These are phyloP conservation scores for Pyricularia pennisetigena DNA, from an alignment of 2,329 filamentous ascomycete genomes.

Conservation along the genomic window DNA sequence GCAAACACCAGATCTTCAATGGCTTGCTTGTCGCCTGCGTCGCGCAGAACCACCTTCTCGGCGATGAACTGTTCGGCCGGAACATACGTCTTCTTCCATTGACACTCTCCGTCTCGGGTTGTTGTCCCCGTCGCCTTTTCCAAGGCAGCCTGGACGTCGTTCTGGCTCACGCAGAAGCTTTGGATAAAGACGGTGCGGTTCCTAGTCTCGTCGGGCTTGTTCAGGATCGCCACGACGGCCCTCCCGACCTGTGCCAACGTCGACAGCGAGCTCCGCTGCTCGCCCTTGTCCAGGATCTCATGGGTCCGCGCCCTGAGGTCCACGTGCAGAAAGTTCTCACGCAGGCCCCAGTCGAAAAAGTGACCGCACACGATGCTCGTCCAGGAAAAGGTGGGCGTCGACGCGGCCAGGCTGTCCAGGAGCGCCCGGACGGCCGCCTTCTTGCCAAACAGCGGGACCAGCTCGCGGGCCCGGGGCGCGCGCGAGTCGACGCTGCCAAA, in stretches of 20 bases:
- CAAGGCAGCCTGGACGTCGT: slow-evolving; percentile 21
- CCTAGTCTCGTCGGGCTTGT: slow-evolving; percentile 16
- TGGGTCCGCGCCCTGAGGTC: slow-evolving; percentile 17
- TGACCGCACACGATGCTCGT: slow-evolving; percentile 28
- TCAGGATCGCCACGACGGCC: slow-evolving; percentile 22
- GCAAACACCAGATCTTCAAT: slow-evolving; percentile 40
- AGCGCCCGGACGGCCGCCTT: slow-evolving; percentile 22
- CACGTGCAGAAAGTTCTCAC: slow-evolving; percentile 24
- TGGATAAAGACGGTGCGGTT: slow-evolving; percentile 27
- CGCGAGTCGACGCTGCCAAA: slow-evolving; percentile 29
- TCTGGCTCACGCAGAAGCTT: slow-evolving; percentile 28
- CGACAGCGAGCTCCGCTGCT: slow-evolving; percentile 20
- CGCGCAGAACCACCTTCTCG: slow-evolving; percentile 24
- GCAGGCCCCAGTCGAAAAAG: slow-evolving; percentile 31
- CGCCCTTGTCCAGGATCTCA: slow-evolving; percentile 24
- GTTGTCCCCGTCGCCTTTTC: slow-evolving; percentile 19
- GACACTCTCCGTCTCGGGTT: slow-evolving; percentile 12
- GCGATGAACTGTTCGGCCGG: slow-evolving; percentile 27
- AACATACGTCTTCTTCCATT: background rate
- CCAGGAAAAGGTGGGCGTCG: slow-evolving; percentile 19
- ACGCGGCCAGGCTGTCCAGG: slow-evolving; percentile 17
- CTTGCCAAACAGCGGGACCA: slow-evolving; percentile 24
- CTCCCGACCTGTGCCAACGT: slow-evolving; percentile 23
- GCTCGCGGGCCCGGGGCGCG: slow-evolving; percentile 20
- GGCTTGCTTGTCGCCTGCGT: slow-evolving; percentile 25